Conservation (phyloP, 225 moss, liverwort and hornwort genomes). For the Asterella californica region DNA sequence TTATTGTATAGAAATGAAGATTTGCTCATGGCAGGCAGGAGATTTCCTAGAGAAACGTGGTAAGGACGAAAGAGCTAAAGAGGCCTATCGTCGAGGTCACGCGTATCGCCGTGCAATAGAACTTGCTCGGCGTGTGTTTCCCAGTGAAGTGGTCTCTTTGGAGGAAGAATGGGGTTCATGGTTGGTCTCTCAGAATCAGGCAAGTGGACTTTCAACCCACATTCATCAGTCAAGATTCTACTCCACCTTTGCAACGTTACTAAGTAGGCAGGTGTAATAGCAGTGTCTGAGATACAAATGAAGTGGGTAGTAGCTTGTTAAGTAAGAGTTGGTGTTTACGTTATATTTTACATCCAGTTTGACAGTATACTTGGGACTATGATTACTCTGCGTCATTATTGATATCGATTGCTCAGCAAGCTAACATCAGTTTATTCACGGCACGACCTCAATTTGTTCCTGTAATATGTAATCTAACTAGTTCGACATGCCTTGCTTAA, state of each 20-base stretch:
- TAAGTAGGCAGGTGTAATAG: not conserved
- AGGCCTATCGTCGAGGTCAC: conserved; percentile 72
- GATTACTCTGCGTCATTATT: too few species aligned
- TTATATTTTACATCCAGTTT: too few species aligned
- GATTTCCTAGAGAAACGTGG: conserved; percentile 78
- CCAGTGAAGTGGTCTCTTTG: conserved; percentile 66
- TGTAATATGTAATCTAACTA: too few species aligned
- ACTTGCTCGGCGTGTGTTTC: conserved; percentile 79
- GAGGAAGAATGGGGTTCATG: conserved; percentile 99
- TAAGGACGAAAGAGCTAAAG: conserved; percentile 75
- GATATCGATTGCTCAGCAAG: too few species aligned
- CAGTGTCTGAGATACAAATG: not conserved
- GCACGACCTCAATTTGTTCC: too few species aligned
- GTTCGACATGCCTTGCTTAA: too few species aligned
- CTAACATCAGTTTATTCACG: too few species aligned
- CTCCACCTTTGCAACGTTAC: not conserved
- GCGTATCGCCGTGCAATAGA: conserved; percentile 79
- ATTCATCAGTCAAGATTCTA: not conserved
- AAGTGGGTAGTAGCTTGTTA: not conserved
- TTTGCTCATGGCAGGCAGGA: conserved; percentile 51
- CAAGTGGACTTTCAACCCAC: conserved; percentile 6
- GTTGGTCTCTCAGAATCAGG: conserved; percentile 87
- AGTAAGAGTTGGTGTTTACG: not conserved
- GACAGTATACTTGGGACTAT: too few species aligned
- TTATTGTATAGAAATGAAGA: not conserved